phyloP scores from a whole-genome alignment of 208 protist genomes.

The Wallacemonas sp. region DNA sequence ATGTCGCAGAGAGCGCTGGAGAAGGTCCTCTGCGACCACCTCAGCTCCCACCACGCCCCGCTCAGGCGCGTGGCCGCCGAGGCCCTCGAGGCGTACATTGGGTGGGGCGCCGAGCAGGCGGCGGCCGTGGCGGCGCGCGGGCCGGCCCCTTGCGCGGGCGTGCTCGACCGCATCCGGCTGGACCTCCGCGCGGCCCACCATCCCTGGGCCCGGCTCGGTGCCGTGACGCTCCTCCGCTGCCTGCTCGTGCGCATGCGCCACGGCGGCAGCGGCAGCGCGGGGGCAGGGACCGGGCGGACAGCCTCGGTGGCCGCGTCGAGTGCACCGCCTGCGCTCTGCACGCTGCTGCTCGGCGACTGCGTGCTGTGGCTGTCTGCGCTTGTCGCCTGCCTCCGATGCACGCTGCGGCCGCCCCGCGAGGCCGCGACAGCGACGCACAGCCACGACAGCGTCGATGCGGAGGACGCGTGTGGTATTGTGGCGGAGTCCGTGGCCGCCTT shows the following conservation, averaged over 20 bases:
- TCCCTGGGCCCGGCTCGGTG: slow-evolving; percentile 9
- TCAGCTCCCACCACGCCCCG: slow-evolving; percentile 19
- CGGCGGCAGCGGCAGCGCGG: too few species aligned
- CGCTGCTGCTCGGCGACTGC: neutral
- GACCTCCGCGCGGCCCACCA: neutral
- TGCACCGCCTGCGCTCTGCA: neutral
- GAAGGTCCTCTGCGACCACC: slow-evolving; percentile 7
- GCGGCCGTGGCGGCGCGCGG: neutral
- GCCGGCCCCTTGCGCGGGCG: slow-evolving; percentile 9
- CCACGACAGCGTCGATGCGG: neutral
- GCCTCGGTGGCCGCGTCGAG: too few species aligned
- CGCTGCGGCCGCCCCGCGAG: neutral
- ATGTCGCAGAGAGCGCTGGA: neutral
- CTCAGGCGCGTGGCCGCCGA: slow-evolving; percentile 15
- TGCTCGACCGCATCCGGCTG: neutral
- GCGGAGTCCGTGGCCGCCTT: slow-evolving; percentile 5
- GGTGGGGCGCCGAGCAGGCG: neutral
- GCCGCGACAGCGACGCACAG: neutral
- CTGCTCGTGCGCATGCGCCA: neutral
- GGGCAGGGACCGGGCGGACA: too few species aligned
- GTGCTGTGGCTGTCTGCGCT: slow-evolving; percentile 1
- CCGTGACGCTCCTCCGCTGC: neutral
- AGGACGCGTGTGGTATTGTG: neutral
- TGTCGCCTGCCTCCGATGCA: neutral
- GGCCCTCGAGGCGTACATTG: slow-evolving; percentile 16